Evolutionary conservation across 768 basidiomycete genomes (phyloP).

Genomic region (Boletus subcaerulescens): DNA sequence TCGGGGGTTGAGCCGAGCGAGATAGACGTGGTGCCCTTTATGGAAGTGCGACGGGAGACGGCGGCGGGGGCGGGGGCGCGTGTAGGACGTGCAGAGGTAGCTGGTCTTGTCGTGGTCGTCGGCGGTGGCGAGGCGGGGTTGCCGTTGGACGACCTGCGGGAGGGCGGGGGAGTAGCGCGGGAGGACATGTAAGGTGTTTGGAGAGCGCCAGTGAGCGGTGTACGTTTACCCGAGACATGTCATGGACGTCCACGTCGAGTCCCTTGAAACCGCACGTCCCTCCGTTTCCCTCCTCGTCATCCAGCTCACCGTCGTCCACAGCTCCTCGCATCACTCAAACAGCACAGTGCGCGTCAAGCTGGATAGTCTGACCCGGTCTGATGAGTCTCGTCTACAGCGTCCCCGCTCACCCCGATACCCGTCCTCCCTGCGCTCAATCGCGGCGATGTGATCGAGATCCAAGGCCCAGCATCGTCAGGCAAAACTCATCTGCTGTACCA

Average conservation of each 20-base stretch:
- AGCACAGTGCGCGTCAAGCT: constrained; percentile 32
- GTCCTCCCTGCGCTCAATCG: constrained; percentile 34
- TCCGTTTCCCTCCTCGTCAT: not conserved
- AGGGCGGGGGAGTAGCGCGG: constrained; percentile 42
- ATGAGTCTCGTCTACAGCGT: constrained; percentile 24
- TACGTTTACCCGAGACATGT: constrained; percentile 2
- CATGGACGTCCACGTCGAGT: constrained; percentile 25
- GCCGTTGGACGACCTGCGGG: constrained; percentile 44
- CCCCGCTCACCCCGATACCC: constrained; percentile 15
- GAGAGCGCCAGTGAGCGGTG: constrained; percentile 17
- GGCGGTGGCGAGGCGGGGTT: constrained; percentile 42
- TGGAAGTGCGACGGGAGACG: constrained; percentile 47
- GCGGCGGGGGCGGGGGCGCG: constrained; percentile 49
- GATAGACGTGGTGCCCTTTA: constrained; percentile 42
- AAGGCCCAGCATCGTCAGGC: constrained; percentile 70
- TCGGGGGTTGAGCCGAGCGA: constrained; percentile 41
- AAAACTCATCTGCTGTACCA: constrained; percentile 79
- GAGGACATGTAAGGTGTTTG: constrained; percentile 33
- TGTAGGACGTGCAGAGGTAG: constrained; percentile 56
- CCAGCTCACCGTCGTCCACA: constrained; percentile 24
- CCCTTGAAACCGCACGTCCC: constrained; percentile 33
- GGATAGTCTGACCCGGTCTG: not conserved
- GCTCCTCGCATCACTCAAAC: constrained; percentile 43
- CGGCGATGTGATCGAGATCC: constrained; percentile 73
- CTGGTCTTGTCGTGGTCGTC: constrained; percentile 39